Base-by-base conservation (phyloP, 495 filamentous ascomycete genomes). In the Trichoderma erinaceum region DNA sequence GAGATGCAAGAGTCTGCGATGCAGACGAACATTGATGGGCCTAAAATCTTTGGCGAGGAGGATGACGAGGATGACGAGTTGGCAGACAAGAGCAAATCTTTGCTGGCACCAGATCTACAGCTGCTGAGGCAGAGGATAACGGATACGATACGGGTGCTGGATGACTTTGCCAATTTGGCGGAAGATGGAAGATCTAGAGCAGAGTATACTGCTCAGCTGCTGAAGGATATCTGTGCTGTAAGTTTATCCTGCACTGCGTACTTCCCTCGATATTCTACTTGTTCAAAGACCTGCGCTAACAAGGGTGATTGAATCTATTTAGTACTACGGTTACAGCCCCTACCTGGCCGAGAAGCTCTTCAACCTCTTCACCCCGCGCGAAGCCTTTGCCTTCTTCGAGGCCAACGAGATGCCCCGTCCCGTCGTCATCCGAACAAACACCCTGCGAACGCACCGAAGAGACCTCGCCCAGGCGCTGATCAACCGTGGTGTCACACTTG, bases 321-420 rank as follows among this genome's bases (percentile, higher is more conserved):
- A 61, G 56, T 91, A 91, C 81, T 91, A 91, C 75, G 89, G 91
- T 67, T 97, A 97, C 78, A 92, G 89, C 3, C 82, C 85, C 15
- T 95, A 86, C 77, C 83, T 97, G 18, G 92, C 91, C 2, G 89
- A 92, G 73, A 97, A 96, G 78, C 85, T 97, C 7, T 88, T 91
- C 78, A 89, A 91, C 72, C 87, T 99, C 8, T 99, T 99, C 82
- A 86, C 93, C 1, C 90, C 96, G 29, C 88, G 89, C 72, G 96
- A 99, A 79, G 96, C 95, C 0, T 97, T 99, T 69, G 93, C 93
- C 8, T 99, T 99, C 79, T 99, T 99, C 79, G 95, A 99, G 77
- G 93, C 93, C 58, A 99, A 99, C 85, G 95, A 99, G 79, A 92
- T 90, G 27, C 84, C 90, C 23, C 88, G 94, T 63, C 94, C 94